Conservation (phyloP, 148 eudicot genomes). For the Vaccinium darrowii region DNA sequence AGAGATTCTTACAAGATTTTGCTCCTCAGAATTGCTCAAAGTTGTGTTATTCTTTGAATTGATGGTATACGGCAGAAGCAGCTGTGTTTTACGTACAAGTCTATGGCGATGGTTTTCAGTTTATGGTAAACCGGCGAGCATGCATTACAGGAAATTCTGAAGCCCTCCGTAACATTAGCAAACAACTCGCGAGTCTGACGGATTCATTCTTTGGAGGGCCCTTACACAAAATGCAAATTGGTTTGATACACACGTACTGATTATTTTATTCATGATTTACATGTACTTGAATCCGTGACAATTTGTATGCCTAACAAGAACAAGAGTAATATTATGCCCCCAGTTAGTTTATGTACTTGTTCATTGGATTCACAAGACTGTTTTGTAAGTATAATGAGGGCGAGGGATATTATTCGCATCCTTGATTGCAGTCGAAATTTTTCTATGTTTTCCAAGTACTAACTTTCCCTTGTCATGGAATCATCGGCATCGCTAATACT, state of each 20-base stretch:
- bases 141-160: not conserved
- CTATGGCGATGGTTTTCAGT: not conserved
- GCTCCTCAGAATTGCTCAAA: constrained; percentile 6
- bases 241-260: not conserved
- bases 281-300: not conserved
- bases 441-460: too few relatives aligned
- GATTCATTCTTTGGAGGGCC: constrained; percentile 10
- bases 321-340: not conserved
- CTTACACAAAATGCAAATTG: not conserved
- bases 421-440: too few relatives aligned
- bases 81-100: not conserved
- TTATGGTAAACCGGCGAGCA: not conserved
- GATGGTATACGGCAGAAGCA: not conserved
- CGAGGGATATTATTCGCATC: too few relatives aligned
- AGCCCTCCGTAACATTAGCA: not conserved
- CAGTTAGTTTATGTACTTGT: not conserved
- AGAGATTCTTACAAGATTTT: not conserved
- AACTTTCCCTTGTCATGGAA: too few relatives aligned
- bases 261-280: not conserved
- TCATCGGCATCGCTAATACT: too few relatives aligned
- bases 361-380: not conserved
- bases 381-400: not conserved
- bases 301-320: not conserved
- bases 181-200: too few relatives aligned
- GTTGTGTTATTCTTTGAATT: not conserved